Base-by-base conservation (phyloP, 176 grass and related monocot species). In the Cenchrus fungigraminus region DNA sequence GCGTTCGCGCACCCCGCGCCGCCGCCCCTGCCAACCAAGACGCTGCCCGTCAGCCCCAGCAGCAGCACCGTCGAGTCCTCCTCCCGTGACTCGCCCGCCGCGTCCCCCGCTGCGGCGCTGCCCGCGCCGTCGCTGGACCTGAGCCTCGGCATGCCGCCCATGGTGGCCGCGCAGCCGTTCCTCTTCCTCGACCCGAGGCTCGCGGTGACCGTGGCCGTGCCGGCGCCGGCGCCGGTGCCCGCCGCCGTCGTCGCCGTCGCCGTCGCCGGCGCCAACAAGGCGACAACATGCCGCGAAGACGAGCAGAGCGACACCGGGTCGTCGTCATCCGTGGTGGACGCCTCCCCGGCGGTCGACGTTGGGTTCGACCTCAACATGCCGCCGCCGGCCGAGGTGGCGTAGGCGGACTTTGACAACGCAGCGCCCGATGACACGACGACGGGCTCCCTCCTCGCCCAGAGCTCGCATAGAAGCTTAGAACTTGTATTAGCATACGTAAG, bases 31-130 rank as follows among this genome's bases (percentile, higher is more conserved):
- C 52, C 73, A 22, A 77, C 78, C 45, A 79, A 86, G 84, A 66
- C 20, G 72, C 17, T 31, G 11, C 37, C 86, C 47, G 71, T 88
- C 0, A 87, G 81, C 64, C 83, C 90, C 5, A 91, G 88, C 84
- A 94, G 86, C 90, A 94, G 90, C 90, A 97, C 90, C 11, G 90
- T 94, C 5, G 95, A 97, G 86, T 97, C 90, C 0, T 92, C 88
- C 2, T 86, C 86, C 65, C 87, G 47, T 9, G 91, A 92, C 79
- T 63, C 80, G 55, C 86, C 88, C 1, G 78, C 85, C 50, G 56
- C 85, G 16, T 66, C 79, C 1, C 68, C 70, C 12, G 47, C 37
- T 4, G 37, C 37, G 37, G 37, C 56, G 57, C 58, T 50, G 15
- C 34, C 50, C 1, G 54, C 71, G 19, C 83, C 85, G 16, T 88